phyloP scores from a whole-genome alignment of 495 filamentous ascomycete genomes.

The Venustampulla echinocandica region DNA sequence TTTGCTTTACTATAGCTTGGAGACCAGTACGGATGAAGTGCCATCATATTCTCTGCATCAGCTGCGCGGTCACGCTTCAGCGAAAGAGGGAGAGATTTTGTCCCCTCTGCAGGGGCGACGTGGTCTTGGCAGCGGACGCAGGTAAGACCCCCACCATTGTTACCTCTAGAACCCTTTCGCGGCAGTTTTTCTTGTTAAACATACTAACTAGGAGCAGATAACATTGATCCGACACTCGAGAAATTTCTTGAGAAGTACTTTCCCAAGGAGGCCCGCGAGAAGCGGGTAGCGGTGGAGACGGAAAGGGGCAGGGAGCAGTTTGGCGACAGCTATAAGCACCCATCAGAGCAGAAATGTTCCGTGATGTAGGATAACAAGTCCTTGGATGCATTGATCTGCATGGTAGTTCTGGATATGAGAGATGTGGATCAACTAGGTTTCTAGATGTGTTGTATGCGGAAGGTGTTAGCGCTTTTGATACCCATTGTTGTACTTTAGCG shows the following conservation, averaged over 20 bases:
- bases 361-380: too few species aligned
- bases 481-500: too few species aligned
- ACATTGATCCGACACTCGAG: constrained; percentile 52
- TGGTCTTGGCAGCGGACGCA: constrained; percentile 50
- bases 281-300: constrained; percentile 31
- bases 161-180: neutral
- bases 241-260: constrained; percentile 60
- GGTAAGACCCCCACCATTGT: too few species aligned
- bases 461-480: too few species aligned
- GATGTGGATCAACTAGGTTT: too few species aligned
- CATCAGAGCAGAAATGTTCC: constrained; percentile 6
- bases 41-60: constrained; percentile 60
- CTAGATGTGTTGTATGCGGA: too few species aligned
- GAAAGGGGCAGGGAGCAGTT: constrained; percentile 13
- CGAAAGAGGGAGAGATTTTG: constrained; percentile 47
- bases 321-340: constrained; percentile 13
- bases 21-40: constrained; percentile 60
- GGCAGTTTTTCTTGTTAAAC: neutral
- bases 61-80: constrained; percentile 64
- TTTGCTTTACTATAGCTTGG: constrained; percentile 58
- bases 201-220: constrained; percentile 28
- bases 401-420: too few species aligned
- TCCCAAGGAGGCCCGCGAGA: constrained; percentile 57
- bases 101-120: constrained; percentile 57
- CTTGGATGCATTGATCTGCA: too few species aligned